These are phyloP conservation scores for Thuidium tamariscinum DNA, from an alignment of 225 moss, liverwort and hornwort genomes.

Conservation along the genomic window DNA sequence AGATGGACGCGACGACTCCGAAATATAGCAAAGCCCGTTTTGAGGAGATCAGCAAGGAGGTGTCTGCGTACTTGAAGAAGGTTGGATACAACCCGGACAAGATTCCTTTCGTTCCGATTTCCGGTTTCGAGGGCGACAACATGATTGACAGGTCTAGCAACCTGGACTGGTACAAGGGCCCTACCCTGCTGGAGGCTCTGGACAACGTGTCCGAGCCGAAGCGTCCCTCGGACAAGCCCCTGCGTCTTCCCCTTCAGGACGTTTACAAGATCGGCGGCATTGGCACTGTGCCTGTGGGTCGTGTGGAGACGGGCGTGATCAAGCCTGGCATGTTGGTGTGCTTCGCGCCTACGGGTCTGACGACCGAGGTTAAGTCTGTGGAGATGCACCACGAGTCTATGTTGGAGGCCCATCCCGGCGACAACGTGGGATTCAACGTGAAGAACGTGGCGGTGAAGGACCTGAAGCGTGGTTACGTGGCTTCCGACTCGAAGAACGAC, in stretches of 20 bases:
- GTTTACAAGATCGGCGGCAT: slow-evolving; percentile 63
- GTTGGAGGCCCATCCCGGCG: slow-evolving; percentile 39
- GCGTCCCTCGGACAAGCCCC: slow-evolving; percentile 52
- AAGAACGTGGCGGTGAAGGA: slow-evolving; percentile 42
- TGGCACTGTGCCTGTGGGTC: not conserved
- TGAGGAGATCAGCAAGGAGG: slow-evolving; percentile 50
- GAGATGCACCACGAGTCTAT: slow-evolving; percentile 64
- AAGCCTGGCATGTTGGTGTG: not conserved
- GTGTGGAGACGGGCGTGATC: not conserved
- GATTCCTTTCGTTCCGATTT: slow-evolving; percentile 44
- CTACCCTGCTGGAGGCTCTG: slow-evolving; percentile 39
- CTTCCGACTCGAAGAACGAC: slow-evolving; percentile 51
- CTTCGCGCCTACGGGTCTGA: not conserved
- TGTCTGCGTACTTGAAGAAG: slow-evolving; percentile 48
- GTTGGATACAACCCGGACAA: slow-evolving; percentile 54
- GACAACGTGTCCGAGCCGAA: slow-evolving; percentile 46
- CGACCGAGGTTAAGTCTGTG: slow-evolving; percentile 12
- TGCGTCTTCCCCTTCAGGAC: slow-evolving; percentile 46
- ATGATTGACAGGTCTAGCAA: slow-evolving; percentile 46
- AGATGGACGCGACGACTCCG: slow-evolving; percentile 84
- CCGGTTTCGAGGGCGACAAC: slow-evolving; percentile 52
- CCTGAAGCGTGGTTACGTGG: slow-evolving; percentile 42
- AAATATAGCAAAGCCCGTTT: slow-evolving; percentile 58
- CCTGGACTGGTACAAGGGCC: slow-evolving; percentile 54
- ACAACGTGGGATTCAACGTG: slow-evolving; percentile 26